Conservation (phyloP, 73 alveolate species). For the Chromera velia region DNA sequence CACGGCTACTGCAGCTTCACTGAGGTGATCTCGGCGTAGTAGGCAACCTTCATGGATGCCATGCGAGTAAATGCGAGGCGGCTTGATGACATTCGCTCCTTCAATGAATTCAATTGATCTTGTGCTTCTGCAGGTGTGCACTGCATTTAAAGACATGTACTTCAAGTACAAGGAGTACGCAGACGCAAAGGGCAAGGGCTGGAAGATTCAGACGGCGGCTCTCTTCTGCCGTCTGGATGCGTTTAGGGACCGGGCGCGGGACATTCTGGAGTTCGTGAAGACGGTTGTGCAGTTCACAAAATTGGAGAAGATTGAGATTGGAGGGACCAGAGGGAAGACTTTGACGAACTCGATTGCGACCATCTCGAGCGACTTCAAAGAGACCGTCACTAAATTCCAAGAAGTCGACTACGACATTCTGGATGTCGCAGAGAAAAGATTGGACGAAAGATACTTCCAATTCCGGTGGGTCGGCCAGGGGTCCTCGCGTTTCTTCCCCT, state of each 20-base stretch:
- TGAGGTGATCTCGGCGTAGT: neutral
- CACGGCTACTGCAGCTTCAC: neutral
- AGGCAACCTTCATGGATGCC: neutral
- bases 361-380: conserved; percentile 87
- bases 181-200: conserved; percentile 59
- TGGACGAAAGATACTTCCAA: conserved; percentile 94
- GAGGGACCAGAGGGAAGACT: conserved; percentile 99
- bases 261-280: conserved; percentile 92
- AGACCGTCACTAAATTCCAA: conserved; percentile 87
- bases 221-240: conserved; percentile 96
- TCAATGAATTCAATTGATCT: conserved; percentile 2
- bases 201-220: conserved; percentile 98
- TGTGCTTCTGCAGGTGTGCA: conserved; percentile 77
- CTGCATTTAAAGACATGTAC: conserved; percentile 92
- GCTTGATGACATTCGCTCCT: neutral
- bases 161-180: conserved; percentile 84
- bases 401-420: conserved; percentile 91
- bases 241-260: conserved; percentile 98
- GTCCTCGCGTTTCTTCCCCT: too few species aligned
- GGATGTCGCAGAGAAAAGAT: conserved; percentile 90
- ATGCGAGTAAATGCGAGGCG: neutral
- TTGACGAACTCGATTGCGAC: conserved; percentile 89
- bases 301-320: conserved; percentile 88
- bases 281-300: conserved; percentile 92
- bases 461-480: conserved; percentile 68